These are phyloP conservation scores for Phaseolus coccineus DNA, from an alignment of 331 rosid species.

Conservation along the genomic window DNA sequence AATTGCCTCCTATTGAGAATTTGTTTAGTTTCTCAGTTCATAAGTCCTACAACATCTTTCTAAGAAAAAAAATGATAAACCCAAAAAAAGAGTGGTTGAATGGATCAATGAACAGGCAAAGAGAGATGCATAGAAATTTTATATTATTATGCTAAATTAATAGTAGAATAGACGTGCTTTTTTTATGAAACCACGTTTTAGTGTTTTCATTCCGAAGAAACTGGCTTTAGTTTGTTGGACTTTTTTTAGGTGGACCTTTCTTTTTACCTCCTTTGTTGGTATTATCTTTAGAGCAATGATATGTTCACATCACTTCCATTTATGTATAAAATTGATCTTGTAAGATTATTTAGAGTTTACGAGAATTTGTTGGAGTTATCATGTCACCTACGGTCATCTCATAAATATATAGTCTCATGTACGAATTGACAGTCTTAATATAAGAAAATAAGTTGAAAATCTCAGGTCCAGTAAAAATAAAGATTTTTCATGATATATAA, in stretches of 20 bases:
- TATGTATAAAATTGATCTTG: too few relatives aligned
- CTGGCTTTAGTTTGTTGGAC: neutral
- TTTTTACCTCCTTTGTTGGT: neutral
- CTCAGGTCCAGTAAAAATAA: too few relatives aligned
- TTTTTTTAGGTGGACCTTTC: neutral
- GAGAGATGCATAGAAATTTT: constrained; percentile 3
- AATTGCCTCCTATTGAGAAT: neutral
- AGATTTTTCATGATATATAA: too few relatives aligned
- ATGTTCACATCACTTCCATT: too few relatives aligned
- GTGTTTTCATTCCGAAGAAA: neutral
- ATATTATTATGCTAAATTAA: neutral
- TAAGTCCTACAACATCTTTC: neutral
- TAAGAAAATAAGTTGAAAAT: too few relatives aligned
- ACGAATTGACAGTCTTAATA: too few relatives aligned
- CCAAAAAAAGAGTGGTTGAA: neutral
- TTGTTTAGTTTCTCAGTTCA: neutral
- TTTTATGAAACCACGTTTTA: neutral
- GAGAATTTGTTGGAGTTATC: too few relatives aligned
- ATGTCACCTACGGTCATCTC: too few relatives aligned
- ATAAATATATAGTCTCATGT: too few relatives aligned
- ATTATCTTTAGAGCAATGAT: too few relatives aligned
- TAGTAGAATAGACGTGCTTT: neutral
- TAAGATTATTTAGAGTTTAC: too few relatives aligned
- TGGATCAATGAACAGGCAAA: neutral
- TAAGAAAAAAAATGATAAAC: neutral